Conservation (phyloP, 805 yeast species). For the Myxozyma lipomycoides region DNA sequence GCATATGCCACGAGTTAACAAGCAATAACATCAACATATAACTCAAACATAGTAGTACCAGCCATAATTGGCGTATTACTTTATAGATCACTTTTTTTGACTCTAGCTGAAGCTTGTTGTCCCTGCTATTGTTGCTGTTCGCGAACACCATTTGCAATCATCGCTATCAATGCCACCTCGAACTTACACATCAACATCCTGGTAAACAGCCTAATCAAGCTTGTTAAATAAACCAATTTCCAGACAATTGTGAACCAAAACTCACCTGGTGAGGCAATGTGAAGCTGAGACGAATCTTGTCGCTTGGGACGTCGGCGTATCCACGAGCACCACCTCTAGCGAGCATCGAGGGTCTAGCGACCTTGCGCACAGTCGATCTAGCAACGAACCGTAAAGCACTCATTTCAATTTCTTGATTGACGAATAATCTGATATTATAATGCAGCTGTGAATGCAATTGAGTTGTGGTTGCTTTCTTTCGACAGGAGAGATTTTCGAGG, state of each 20-base stretch:
- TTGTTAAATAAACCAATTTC: neutral
- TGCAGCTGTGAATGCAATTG: neutral
- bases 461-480: too few relatives aligned
- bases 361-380: constrained; percentile 16
- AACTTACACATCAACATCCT: constrained; percentile 37
- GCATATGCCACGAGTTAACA: too few relatives aligned
- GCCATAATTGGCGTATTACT: too few relatives aligned
- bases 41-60: too few relatives aligned
- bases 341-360: constrained; percentile 9
- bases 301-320: constrained; percentile 83
- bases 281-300: constrained; percentile 77
- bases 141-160: neutral
- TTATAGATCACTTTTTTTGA: too few relatives aligned
- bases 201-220: constrained; percentile 33
- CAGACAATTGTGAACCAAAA: constrained; percentile 2
- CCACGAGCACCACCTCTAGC: constrained; percentile 44
- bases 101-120: too few relatives aligned
- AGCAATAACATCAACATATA: too few relatives aligned
- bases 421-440: neutral
- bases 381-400: constrained; percentile 17
- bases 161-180: constrained; percentile 4
- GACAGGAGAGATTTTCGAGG: constrained; percentile 2
- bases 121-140: neutral
- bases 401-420: constrained; percentile 8
- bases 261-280: constrained; percentile 79